phyloP scores from a whole-genome alignment of 2,329 filamentous ascomycete genomes.

The Ophiocordyceps camponoti-floridani region DNA sequence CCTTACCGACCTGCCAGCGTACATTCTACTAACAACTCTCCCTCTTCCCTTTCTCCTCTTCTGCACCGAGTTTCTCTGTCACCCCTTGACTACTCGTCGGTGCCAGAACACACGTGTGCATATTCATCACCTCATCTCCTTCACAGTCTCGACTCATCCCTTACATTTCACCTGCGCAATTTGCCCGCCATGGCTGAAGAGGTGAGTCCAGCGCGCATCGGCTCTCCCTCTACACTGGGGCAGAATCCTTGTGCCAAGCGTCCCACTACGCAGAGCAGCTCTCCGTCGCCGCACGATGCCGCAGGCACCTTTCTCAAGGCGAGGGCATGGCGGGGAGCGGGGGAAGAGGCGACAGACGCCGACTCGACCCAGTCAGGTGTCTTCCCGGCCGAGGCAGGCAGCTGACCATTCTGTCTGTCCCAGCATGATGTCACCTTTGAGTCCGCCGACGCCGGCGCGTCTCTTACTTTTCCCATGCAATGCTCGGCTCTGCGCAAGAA shows the following conservation, averaged over 20 bases:
- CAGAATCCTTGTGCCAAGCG: conserved; percentile 16
- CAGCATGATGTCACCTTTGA: conserved; percentile 67
- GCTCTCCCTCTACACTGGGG: conserved; percentile 8
- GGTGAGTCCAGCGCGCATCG: conserved; percentile 21
- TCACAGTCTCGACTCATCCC: conserved; percentile 8
- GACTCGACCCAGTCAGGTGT: too few relatives aligned
- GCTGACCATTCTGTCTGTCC: conserved; percentile 4
- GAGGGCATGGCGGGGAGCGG: too few relatives aligned
- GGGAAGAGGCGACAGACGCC: too few relatives aligned
- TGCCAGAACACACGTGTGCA: conserved; percentile 2
- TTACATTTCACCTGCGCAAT: conserved; percentile 1
- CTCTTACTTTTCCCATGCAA: conserved; percentile 90
- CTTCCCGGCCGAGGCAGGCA: background rate
- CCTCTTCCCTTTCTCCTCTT: conserved; percentile 4
- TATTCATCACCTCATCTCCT: conserved; percentile 7
- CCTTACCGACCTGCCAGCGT: too few relatives aligned
- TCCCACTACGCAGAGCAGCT: conserved; percentile 14
- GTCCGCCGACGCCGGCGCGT: conserved; percentile 89
- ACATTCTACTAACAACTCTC: background rate
- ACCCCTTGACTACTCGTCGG: conserved; percentile 7
- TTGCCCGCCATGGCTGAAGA: conserved; percentile 39
- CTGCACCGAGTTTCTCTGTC: conserved; percentile 5
- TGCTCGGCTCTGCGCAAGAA: conserved; percentile 99
- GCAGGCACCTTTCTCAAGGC: too few relatives aligned
- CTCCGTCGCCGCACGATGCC: background rate